Conservation (phyloP, 164 flowering plant species). For the Hamamelis virginiana region DNA sequence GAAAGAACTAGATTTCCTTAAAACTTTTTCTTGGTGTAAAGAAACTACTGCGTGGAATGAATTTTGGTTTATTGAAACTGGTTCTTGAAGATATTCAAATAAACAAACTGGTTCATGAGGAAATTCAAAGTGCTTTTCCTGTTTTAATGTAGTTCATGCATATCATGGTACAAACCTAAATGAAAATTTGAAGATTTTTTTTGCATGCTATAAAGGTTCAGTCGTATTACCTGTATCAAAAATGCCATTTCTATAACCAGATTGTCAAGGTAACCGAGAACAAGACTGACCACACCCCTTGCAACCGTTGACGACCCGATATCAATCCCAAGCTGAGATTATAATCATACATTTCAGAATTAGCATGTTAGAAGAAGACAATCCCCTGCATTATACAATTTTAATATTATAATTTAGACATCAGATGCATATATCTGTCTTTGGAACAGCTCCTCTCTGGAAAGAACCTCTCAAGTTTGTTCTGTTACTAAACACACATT, state of each 20-base stretch:
- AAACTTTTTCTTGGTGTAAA: too few species aligned
- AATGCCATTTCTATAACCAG: slow-evolving; percentile 97
- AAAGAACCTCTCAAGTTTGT: too few species aligned
- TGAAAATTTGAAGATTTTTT: too few species aligned
- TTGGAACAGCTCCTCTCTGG: background rate
- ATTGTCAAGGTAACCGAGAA: slow-evolving; percentile 89
- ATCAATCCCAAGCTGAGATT: slow-evolving; percentile 69
- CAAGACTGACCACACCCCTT: slow-evolving; percentile 86
- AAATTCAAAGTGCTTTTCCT: too few species aligned
- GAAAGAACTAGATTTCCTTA: background rate
- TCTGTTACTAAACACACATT: too few species aligned
- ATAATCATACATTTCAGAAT: background rate
- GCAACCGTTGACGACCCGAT: slow-evolving; percentile 94
- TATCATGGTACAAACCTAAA: too few species aligned
- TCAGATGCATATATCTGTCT: background rate
- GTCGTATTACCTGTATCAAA: slow-evolving; percentile 65
- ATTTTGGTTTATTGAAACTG: too few species aligned
- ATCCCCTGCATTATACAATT: background rate
- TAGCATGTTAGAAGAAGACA: slow-evolving; percentile 1
- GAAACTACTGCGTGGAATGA: too few species aligned
- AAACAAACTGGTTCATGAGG: too few species aligned
- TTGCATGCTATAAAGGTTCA: too few species aligned
- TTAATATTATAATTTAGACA: background rate
- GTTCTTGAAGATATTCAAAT: too few species aligned
- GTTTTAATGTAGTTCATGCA: too few species aligned